A percentile compares a stretch with the other conserved stretches of the same genome.
Conservation (phyloP, 345 rosid genomes). For the Brassica carinata region DNA sequence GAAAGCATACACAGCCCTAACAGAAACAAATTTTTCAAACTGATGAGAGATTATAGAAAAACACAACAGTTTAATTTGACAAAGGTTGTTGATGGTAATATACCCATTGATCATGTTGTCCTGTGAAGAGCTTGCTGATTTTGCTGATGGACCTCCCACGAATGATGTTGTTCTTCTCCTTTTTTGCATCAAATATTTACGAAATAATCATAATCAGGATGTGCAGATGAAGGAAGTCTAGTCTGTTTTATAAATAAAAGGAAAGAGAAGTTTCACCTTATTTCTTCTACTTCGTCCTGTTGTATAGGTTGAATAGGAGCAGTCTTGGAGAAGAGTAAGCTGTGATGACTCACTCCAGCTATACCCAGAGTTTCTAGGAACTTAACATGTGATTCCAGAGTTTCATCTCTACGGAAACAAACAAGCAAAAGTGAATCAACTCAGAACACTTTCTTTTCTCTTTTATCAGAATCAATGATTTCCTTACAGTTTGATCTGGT, state of each 20-base stretch:
- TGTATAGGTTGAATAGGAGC: slow-evolving; percentile 64
- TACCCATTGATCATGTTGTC: slow-evolving; percentile 69
- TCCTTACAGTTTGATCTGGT: slow-evolving; percentile 68
- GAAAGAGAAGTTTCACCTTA: slow-evolving; percentile 47
- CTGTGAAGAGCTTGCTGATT: slow-evolving; percentile 47
- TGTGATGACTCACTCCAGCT: slow-evolving; percentile 98
- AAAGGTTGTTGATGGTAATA: slow-evolving; percentile 24
- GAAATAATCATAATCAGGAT: slow-evolving; percentile 15
- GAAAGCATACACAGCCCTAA: slow-evolving; percentile 80
- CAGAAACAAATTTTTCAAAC: slow-evolving; percentile 15
- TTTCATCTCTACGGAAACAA: slow-evolving; percentile 54
- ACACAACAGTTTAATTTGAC: neutral
- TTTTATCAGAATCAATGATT: neutral
- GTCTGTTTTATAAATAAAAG: neutral
- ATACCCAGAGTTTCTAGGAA: slow-evolving; percentile 80
- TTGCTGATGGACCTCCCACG: slow-evolving; percentile 49
- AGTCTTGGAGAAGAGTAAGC: slow-evolving; percentile 87
- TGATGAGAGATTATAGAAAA: slow-evolving; percentile 10
- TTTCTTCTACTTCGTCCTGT: slow-evolving; percentile 58
- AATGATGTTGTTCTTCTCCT: slow-evolving; percentile 42
- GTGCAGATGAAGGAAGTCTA: neutral
- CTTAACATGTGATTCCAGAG: slow-evolving; percentile 59
- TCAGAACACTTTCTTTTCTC: neutral
- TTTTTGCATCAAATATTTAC: slow-evolving; percentile 35
- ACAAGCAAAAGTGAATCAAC: slow-evolving; percentile 8